phyloP scores from a whole-genome alignment of 2,329 filamentous ascomycete genomes.

The Fusarium guadeloupense region DNA sequence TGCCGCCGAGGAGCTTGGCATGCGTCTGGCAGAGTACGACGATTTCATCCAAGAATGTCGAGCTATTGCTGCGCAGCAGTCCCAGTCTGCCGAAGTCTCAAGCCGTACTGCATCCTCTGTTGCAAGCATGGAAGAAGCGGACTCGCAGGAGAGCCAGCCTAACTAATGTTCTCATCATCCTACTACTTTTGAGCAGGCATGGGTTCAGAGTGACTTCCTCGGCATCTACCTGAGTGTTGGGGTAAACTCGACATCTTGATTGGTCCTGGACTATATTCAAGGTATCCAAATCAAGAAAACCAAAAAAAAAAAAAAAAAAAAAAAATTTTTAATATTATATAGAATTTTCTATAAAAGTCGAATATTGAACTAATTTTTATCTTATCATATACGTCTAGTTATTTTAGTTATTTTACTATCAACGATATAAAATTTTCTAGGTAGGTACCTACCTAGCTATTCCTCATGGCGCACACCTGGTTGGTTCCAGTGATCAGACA shows the following conservation, averaged over 20 bases:
- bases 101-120: constrained; percentile 31
- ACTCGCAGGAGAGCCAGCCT: background rate
- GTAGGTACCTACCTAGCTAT: no score
- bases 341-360: no score
- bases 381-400: no score
- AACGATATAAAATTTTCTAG: no score
- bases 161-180: background rate
- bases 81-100: constrained; percentile 38
- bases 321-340: no score
- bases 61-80: constrained; percentile 41
- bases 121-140: background rate
- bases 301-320: background rate
- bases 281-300: background rate
- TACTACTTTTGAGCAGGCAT: background rate
- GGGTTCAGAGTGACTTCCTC: background rate
- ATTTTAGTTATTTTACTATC: no score
- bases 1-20: constrained; percentile 63
- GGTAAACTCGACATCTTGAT: background rate
- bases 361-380: no score
- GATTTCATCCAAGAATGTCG: constrained; percentile 49
- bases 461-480: no score
- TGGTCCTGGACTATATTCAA: background rate
- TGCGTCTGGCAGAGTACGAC: constrained; percentile 62
- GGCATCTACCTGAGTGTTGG: background rate
- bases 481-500: no score